These are phyloP conservation scores for Fusarium mundagurra DNA, from an alignment of 2,329 filamentous ascomycete genomes.

Conservation along the genomic window DNA sequence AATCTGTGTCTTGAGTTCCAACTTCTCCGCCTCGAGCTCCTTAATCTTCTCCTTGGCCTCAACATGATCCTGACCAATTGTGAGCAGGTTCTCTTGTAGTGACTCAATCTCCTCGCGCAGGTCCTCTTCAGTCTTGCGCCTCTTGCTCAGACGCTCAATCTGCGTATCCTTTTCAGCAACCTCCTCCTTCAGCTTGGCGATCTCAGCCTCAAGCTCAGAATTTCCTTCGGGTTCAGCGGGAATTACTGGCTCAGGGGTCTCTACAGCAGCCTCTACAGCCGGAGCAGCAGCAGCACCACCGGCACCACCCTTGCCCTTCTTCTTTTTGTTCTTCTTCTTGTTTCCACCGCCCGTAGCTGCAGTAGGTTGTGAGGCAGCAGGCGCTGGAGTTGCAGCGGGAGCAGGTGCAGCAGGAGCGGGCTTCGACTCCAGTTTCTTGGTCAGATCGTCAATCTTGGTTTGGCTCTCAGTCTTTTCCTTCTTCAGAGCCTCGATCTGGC, in stretches of 20 bases:
- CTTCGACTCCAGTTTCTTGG: constrained; percentile 53
- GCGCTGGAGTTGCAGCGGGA: constrained; percentile 35
- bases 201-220: constrained; percentile 58
- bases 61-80: constrained; percentile 85
- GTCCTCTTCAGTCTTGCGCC: constrained; percentile 79
- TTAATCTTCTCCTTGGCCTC: constrained; percentile 82
- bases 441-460: constrained; percentile 53
- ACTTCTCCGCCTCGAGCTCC: constrained; percentile 75
- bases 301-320: constrained; percentile 82
- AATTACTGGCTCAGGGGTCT: constrained; percentile 49
- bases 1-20: constrained; percentile 69
- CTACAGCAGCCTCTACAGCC: constrained; percentile 47
- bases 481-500: constrained; percentile 50
- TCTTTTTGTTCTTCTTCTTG: constrained; percentile 82
- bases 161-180: constrained; percentile 74
- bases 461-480: constrained; percentile 47
- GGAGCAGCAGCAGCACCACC: constrained; percentile 51
- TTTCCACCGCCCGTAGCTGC: constrained; percentile 45
- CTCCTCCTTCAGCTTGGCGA: constrained; percentile 61
- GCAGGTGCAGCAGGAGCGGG: constrained; percentile 20
- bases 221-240: constrained; percentile 43
- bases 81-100: constrained; percentile 80
- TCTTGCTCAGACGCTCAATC: constrained; percentile 76
- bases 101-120: constrained; percentile 87
- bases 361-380: constrained; percentile 41